phyloP scores from a whole-genome alignment of 2,329 filamentous ascomycete genomes.

The Fusarium tuaranense region DNA sequence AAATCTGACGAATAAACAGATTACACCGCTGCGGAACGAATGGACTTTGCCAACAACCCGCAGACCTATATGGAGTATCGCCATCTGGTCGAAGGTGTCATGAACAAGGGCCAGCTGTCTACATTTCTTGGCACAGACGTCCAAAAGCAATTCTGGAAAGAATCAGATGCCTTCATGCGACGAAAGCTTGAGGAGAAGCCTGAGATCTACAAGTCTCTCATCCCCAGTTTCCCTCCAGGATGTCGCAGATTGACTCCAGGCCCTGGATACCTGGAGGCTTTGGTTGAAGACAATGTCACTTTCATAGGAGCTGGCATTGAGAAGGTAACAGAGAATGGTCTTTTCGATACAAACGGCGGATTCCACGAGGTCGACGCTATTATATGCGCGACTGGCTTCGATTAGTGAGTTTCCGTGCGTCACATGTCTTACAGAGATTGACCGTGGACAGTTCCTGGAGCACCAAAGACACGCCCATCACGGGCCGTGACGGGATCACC shows the following conservation, averaged over 20 bases:
- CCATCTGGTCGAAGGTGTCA: conserved; percentile 9
- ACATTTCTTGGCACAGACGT: conserved; percentile 7
- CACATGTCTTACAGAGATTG: background rate
- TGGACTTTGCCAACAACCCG: background rate
- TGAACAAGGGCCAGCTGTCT: conserved; percentile 15
- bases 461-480: background rate
- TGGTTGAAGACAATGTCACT: conserved; percentile 10
- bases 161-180: conserved; percentile 8
- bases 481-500: background rate
- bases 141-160: conserved; percentile 11
- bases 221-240: conserved; percentile 1
- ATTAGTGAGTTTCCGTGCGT: background rate
- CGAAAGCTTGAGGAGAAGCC: background rate
- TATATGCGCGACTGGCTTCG: conserved; percentile 6
- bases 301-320: conserved; percentile 1
- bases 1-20: background rate
- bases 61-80: conserved; percentile 8
- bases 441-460: background rate
- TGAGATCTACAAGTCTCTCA: background rate
- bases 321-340: background rate
- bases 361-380: background rate
- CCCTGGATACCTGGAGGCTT: conserved; percentile 13
- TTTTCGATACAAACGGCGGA: background rate
- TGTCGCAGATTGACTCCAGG: conserved; percentile 10
- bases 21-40: background rate